phyloP scores from a whole-genome alignment of 495 filamentous ascomycete species.

The Alectoria sarmentosa region DNA sequence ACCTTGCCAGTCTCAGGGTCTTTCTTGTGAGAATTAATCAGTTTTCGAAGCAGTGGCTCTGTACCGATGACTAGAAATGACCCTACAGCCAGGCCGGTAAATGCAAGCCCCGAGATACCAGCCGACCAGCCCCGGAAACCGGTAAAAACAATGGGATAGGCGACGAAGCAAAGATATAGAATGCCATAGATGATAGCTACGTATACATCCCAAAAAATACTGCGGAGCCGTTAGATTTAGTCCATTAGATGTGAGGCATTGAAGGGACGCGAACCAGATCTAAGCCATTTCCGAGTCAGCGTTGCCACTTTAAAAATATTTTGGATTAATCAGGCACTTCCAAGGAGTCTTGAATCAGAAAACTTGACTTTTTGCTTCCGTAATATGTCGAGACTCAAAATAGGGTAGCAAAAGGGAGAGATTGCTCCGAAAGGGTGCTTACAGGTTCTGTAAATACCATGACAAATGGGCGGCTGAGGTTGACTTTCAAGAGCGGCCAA shows the following conservation, averaged over 20 bases:
- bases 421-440: too few species aligned
- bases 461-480: slow-evolving; percentile 67
- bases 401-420: too few species aligned
- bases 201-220: slow-evolving; percentile 72
- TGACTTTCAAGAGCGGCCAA: slow-evolving; percentile 54
- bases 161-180: slow-evolving; percentile 80
- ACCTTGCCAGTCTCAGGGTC: slow-evolving; percentile 63
- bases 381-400: too few species aligned
- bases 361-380: too few species aligned
- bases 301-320: too few species aligned
- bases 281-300: too few species aligned
- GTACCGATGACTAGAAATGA: slow-evolving; percentile 55
- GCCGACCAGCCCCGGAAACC: slow-evolving; percentile 64
- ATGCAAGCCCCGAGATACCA: slow-evolving; percentile 62
- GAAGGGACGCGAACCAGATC: slow-evolving; percentile 51
- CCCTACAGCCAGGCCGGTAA: slow-evolving; percentile 65
- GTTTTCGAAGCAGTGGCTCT: slow-evolving; percentile 63
- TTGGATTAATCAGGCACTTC: too few species aligned
- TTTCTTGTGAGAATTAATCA: slow-evolving; percentile 61
- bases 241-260: neutral
- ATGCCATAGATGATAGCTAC: slow-evolving; percentile 61
- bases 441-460: slow-evolving; percentile 70
- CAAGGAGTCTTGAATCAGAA: too few species aligned
- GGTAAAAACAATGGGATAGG: slow-evolving; percentile 70
- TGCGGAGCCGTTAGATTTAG: slow-evolving; percentile 22